phyloP scores from a whole-genome alignment of 2,329 filamentous ascomycete species.

The Lecanicillium sp. region DNA sequence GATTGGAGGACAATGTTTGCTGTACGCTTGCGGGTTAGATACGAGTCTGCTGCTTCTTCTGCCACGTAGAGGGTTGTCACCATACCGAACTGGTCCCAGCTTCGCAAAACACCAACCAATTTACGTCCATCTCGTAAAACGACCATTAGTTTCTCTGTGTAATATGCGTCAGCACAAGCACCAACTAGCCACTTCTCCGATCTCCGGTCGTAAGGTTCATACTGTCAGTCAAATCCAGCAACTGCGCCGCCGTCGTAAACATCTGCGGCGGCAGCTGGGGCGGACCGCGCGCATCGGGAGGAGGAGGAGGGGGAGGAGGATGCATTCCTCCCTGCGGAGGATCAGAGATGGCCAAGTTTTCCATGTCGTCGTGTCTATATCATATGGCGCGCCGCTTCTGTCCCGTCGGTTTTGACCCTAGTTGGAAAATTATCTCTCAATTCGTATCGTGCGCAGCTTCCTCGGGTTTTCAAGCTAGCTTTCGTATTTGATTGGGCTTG shows the following conservation, averaged over 20 bases:
- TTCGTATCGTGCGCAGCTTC: too few relatives aligned
- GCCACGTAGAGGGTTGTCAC: slow-evolving; percentile 7
- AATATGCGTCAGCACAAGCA: slow-evolving; percentile 12
- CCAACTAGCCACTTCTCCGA: not conserved
- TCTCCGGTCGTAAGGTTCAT: slow-evolving; percentile 29
- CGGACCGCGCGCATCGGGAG: slow-evolving; percentile 40
- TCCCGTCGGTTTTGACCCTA: too few relatives aligned
- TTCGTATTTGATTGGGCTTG: too few relatives aligned
- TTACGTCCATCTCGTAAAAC: slow-evolving; percentile 90
- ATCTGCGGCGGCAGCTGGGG: slow-evolving; percentile 81
- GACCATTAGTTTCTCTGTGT: slow-evolving; percentile 84
- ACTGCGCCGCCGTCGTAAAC: slow-evolving; percentile 94
- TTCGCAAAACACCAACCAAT: slow-evolving; percentile 82
- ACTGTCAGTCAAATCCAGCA: slow-evolving; percentile 97
- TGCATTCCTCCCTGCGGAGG: slow-evolving; percentile 27
- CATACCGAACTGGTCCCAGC: slow-evolving; percentile 97
- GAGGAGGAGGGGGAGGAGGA: slow-evolving; percentile 29
- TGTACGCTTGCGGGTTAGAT: slow-evolving; percentile 25
- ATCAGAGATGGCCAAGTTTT: slow-evolving; percentile 44
- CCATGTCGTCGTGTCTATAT: slow-evolving; percentile 30
- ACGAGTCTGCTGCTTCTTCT: not conserved
- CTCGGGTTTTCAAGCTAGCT: too few relatives aligned
- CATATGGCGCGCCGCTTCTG: too few relatives aligned
- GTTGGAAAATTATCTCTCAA: too few relatives aligned
- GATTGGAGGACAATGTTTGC: slow-evolving; percentile 93